Evolutionary conservation across 176 grass and related monocot genomes (phyloP), one percentile per base, ranked within the genome.

Genomic region (Tillandsia fasciculata): DNA sequence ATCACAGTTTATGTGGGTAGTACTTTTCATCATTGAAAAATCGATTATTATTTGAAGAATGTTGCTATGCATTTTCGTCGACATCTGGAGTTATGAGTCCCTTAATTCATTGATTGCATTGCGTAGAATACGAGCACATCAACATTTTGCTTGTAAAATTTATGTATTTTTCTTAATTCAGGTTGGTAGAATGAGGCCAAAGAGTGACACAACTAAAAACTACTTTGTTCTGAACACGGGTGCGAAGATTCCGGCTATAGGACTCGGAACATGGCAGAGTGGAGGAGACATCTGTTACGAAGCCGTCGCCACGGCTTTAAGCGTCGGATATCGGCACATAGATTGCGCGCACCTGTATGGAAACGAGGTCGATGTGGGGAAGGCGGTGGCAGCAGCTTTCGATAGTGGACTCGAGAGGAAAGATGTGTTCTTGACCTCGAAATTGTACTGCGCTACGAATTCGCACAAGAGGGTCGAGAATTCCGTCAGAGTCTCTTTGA

Each of bases 321-420:
- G 42, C 20, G 81, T 68, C 17, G 81, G 81, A 1, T 83, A 83
- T 49, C 52, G 64, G 24, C 81, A 83, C 64, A 72, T 83, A 10
- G 81, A 83, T 54, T 83, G 81, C 65, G 81, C 81, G 3, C 81
- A 83, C 52, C 70, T 83, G 5, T 83, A 83, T 13, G 81, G 81
- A 10, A 83, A 83, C 28, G 81, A 83, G 26, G 70, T 51, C 2
- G 81, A 83, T 52, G 81, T 83, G 0, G 81, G 81, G 9, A 77
- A 78, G 10, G 74, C 81, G 12, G 50, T 83, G 53, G 52, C 51
- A 6, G 66, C 50, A 22, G 75, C 81, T 51, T 83, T 83, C 63
- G 64, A 29, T 48, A 11, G 53, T 3, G 75, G 70, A 53, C 65
- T 83, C 64, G 64, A 74, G 74, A 73, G 81, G 67, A 75, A 83